Base-by-base conservation (phyloP, 2,329 filamentous ascomycete genomes). In the Golovinomyces cichoracearum region DNA sequence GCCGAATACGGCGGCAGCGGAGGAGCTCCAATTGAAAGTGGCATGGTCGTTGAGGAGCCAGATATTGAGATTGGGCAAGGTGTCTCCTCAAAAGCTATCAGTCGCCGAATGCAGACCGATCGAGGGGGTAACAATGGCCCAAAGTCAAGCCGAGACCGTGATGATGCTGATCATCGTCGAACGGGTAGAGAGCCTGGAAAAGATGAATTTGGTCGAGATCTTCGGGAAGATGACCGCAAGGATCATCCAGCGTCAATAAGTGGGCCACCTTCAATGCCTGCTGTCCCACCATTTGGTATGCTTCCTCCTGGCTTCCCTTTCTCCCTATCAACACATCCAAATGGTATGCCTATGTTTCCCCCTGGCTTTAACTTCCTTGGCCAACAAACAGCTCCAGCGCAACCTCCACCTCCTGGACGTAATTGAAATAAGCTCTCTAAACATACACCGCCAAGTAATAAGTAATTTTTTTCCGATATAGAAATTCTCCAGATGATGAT, bases 11-110 rank as follows among this genome's bases (percentile, higher is more conserved):
- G 90, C 55, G 90, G 90, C 49, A 93, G 83, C 53, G 90, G 88
- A 50, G 90, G 88, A 49, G 73, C 74, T 50, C 67, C 76, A 1
- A 83, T 98, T 52, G 79, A 85, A 59, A 69, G 74, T 13, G 85
- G 86, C 38, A 75, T 98, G 65, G 80, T 86, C 5, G 81, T 98
- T 23, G 90, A 98, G 62, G 90, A 98, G 64, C 90, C 90, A 2
- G 90, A 98, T 60, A 98, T 98, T 57, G 90, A 98, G 64, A 98
- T 98, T 50, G 90, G 90, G 48, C 86, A 88, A 17, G 90, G 90
- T 49, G 92, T 98, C 13, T 94, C 86, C 17, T 94, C 85, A 40
- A 98, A 98, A 68, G 84, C 76, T 35, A 79, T 80, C 52, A 77
- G 73, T 56, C 69, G 76, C 17, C 73, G 76, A 31, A 78, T 79